Evolutionary conservation across 306 rosid species (phyloP).

Genomic region (Rubus idaeus): DNA sequence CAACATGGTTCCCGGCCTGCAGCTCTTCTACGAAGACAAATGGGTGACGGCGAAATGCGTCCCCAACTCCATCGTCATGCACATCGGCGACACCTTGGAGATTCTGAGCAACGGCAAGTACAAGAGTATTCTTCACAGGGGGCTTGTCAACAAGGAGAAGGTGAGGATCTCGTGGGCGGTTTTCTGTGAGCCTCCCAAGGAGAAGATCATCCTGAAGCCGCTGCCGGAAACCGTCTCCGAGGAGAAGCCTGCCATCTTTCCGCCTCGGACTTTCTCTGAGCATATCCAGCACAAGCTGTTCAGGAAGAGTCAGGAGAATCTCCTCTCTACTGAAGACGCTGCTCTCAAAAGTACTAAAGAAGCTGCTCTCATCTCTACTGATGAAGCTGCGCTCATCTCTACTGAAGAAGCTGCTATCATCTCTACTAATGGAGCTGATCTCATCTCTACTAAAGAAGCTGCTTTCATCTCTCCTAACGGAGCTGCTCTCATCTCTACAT

Average conservation of each 20-base stretch:
- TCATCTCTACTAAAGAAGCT: too few relatives aligned
- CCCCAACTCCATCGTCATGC: conserved; percentile 74
- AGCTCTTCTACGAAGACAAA: conserved; percentile 58
- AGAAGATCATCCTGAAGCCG: conserved; percentile 76
- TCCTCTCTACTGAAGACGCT: neutral
- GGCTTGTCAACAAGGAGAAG: conserved; percentile 77
- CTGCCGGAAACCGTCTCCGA: conserved; percentile 59
- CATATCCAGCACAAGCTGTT: conserved; percentile 80
- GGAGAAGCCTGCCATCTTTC: conserved; percentile 51
- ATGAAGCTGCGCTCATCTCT: neutral
- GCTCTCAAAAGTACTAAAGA: neutral
- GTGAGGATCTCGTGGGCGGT: conserved; percentile 93
- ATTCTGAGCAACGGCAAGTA: conserved; percentile 74
- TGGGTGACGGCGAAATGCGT: conserved; percentile 86
- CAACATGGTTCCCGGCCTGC: conserved; percentile 92
- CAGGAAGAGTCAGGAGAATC: conserved; percentile 44
- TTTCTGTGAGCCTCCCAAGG: conserved; percentile 87
- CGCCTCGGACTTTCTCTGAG: conserved; percentile 81
- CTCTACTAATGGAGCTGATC: too few relatives aligned
- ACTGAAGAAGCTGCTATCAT: neutral
- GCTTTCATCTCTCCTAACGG: too few relatives aligned
- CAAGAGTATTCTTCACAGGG: conserved; percentile 86
- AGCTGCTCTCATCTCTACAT: neutral
- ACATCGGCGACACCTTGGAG: conserved; percentile 82
- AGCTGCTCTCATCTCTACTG: neutral